A percentile compares a stretch with the other conserved stretches of the same genome.
Conservation (phyloP, 176 grass and related monocot species). For the Aegilops bicornis region DNA sequence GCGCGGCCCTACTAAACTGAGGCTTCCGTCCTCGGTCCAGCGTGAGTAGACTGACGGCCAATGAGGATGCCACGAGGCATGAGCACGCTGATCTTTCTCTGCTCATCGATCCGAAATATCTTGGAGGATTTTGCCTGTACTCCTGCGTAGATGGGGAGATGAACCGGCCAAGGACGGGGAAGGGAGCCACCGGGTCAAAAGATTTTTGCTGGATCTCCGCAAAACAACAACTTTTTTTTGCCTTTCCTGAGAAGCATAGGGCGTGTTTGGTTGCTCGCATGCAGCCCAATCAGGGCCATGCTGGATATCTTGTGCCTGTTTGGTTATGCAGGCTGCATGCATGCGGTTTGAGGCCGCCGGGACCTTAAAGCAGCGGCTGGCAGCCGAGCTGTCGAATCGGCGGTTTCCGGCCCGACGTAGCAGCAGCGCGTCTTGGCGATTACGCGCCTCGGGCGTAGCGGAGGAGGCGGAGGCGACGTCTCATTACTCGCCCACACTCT, state of each 20-base stretch:
- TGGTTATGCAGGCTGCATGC: no score
- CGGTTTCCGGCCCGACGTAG: no score
- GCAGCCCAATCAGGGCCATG: no score
- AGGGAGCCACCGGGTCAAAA: neutral
- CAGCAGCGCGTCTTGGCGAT: no score
- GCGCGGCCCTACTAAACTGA: neutral
- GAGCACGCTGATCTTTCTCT: neutral
- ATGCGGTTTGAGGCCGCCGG: no score
- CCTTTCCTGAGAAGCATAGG: neutral
- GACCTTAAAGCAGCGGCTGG: no score
- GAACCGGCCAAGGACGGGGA: neutral
- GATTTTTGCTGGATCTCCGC: neutral
- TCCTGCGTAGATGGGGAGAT: neutral
- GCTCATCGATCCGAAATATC: conserved; percentile 33
- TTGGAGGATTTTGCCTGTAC: neutral
- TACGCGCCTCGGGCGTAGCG: no score
- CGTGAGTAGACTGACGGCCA: neutral
- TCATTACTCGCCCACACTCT: no score
- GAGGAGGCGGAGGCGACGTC: no score
- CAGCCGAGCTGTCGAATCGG: no score
- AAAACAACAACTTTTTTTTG: neutral
- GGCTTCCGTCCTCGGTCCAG: neutral
- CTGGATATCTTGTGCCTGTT: no score
- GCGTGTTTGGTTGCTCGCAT: no score
- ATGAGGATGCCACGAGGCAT: neutral